Conservation (phyloP, 441 rosid genomes). For the Arabidopsis lyrata region DNA sequence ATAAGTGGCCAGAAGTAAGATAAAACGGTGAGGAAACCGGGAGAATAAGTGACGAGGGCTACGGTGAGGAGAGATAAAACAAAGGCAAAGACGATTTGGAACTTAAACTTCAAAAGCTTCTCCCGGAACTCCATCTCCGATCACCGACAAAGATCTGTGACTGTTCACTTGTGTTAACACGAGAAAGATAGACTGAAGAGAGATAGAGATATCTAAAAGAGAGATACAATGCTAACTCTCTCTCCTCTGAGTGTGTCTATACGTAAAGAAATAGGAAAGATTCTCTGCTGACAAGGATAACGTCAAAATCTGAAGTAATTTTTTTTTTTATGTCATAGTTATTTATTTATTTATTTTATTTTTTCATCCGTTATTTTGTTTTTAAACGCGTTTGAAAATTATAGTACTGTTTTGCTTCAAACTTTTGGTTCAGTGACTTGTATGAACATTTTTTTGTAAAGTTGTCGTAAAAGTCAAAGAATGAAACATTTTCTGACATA, state of each 20-base stretch:
- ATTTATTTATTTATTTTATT: too few relatives aligned
- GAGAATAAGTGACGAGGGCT: slow-evolving; percentile 56
- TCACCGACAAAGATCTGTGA: slow-evolving; percentile 37
- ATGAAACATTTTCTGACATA: slow-evolving; percentile 37
- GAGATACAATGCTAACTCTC: background rate
- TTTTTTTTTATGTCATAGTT: background rate
- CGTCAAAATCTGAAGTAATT: slow-evolving; percentile 37
- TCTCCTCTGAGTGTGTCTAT: slow-evolving; percentile 21
- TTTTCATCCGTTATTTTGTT: background rate
- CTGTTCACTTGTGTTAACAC: background rate
- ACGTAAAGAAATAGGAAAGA: slow-evolving; percentile 39
- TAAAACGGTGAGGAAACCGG: slow-evolving; percentile 70
- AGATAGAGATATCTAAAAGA: slow-evolving; percentile 20
- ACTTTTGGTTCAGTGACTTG: background rate
- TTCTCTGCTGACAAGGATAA: slow-evolving; percentile 40
- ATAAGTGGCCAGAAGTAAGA: slow-evolving; percentile 88
- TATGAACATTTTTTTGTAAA: background rate
- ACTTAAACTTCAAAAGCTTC: slow-evolving; percentile 63
- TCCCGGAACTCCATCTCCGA: slow-evolving; percentile 70
- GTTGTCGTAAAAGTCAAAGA: slow-evolving; percentile 34
- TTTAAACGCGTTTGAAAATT: slow-evolving; percentile 4
- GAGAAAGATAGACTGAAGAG: slow-evolving; percentile 18
- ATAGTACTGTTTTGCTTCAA: background rate
- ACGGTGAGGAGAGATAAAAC: slow-evolving; percentile 38
- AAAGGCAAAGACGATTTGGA: slow-evolving; percentile 55